Evolutionary conservation across 169 alveolate species (phyloP).

Genomic region (Plasmodium malariae): DNA sequence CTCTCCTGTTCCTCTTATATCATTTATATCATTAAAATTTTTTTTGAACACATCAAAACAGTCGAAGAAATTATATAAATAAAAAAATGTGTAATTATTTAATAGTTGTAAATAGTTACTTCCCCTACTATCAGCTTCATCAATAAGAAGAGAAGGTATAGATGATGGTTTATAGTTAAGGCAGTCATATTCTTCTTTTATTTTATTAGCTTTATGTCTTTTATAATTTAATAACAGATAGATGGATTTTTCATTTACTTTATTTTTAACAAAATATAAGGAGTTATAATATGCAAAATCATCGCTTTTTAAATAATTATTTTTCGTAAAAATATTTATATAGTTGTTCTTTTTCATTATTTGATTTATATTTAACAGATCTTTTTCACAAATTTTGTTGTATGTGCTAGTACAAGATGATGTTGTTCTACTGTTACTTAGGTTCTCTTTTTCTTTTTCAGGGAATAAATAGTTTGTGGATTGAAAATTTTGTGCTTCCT

Average conservation of each 20-base stretch:
- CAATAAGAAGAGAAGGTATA: not conserved
- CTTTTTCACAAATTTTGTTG: conserved; percentile 33
- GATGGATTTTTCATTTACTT: conserved; percentile 26
- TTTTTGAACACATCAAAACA: conserved; percentile 35
- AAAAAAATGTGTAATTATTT: conserved; percentile 35
- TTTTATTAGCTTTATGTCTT: conserved; percentile 37
- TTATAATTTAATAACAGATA: conserved; percentile 42
- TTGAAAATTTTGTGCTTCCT: not conserved
- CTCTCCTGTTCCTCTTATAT: not conserved
- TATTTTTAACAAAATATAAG: conserved; percentile 29
- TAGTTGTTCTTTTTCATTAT: conserved; percentile 60
- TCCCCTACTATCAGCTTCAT: not conserved
- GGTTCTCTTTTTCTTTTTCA: conserved; percentile 4
- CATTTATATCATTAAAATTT: conserved; percentile 48
- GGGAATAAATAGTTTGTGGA: not conserved
- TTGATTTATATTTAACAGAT: conserved; percentile 28
- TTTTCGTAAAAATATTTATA: conserved; percentile 68
- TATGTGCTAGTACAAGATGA: not conserved
- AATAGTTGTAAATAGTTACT: not conserved
- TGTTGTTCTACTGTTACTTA: not conserved
- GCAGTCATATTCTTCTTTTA: conserved; percentile 12
- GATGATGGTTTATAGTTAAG: not conserved
- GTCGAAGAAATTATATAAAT: conserved; percentile 50
- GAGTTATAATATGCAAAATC: conserved; percentile 57
- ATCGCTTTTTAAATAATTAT: conserved; percentile 22